Conservation (phyloP, 345 rosid species). For the Reutealis trisperma region DNA sequence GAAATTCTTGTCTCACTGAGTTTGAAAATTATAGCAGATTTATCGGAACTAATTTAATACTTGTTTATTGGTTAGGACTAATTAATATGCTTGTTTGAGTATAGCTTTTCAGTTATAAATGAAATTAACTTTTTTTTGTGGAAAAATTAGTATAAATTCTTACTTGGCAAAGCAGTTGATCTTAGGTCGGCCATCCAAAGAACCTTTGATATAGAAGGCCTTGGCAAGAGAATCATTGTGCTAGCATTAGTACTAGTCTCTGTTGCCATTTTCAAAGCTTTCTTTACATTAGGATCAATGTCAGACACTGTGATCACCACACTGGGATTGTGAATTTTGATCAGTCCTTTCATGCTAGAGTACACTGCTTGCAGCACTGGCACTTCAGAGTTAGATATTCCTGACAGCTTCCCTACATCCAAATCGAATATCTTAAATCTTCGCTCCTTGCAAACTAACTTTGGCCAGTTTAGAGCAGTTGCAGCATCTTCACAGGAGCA, state of each 20-base stretch:
- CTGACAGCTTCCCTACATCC: conserved; percentile 63
- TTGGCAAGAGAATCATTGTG: conserved; percentile 64
- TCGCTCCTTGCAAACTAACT: conserved; percentile 72
- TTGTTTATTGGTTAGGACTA: neutral
- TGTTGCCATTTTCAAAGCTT: conserved; percentile 84
- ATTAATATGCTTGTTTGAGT: neutral
- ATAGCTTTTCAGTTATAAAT: neutral
- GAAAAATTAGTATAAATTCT: conserved; percentile 28
- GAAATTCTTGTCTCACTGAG: too few species aligned
- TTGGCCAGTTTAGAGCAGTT: conserved; percentile 71
- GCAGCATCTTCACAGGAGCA: conserved; percentile 91
- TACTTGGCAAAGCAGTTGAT: conserved; percentile 93
- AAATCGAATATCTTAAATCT: conserved; percentile 89
- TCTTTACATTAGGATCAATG: conserved; percentile 71
- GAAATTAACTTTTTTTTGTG: neutral
- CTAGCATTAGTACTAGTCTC: conserved; percentile 59
- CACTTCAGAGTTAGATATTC: conserved; percentile 75
- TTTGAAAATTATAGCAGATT: too few species aligned
- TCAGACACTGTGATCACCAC: conserved; percentile 79
- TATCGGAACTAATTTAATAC: too few species aligned
- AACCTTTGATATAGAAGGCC: conserved; percentile 71
- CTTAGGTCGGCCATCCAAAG: conserved; percentile 99
- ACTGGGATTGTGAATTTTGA: conserved; percentile 90
- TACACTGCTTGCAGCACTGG: conserved; percentile 84
- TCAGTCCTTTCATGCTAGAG: conserved; percentile 90